These are phyloP conservation scores for Capniomyces stellatus DNA, from an alignment of 371 early-diverging fungal genomes.

Conservation along the genomic window DNA sequence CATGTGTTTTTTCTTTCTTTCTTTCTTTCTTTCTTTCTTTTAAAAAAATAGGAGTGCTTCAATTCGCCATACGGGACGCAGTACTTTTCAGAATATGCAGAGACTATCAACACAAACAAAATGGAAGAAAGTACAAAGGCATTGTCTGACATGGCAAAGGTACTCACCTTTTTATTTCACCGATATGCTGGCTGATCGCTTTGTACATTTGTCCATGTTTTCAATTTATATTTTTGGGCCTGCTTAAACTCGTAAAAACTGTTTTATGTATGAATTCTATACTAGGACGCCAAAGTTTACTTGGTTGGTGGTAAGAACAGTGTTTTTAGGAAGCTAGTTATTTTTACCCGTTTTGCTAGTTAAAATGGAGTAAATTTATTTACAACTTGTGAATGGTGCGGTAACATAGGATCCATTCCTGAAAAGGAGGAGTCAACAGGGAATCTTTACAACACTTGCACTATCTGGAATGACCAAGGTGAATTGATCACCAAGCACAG, in stretches of 20 bases:
- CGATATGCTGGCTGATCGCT: not conserved
- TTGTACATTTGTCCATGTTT: conserved; percentile 11
- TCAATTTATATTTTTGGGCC: no score
- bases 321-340: not conserved
- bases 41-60: conserved; percentile 46
- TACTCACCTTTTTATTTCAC: not conserved
- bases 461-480: conserved; percentile 68
- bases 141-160: conserved; percentile 60
- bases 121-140: conserved; percentile 50
- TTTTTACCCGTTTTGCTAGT: no score
- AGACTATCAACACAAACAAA: conserved; percentile 38
- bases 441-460: conserved; percentile 77
- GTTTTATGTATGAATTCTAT: no score
- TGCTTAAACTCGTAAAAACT: no score
- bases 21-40: conserved; percentile 21
- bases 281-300: conserved; percentile 57
- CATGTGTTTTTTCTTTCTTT: not conserved
- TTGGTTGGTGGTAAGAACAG: conserved; percentile 40
- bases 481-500: conserved; percentile 22
- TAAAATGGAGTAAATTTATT: no score
- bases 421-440: conserved; percentile 39
- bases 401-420: conserved; percentile 86
- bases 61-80: conserved; percentile 88
- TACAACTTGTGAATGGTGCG: no score
- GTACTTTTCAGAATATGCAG: conserved; percentile 74